Evolutionary conservation across 1,139 yeast genomes (phyloP), one percentile per base, ranked within the genome.

Genomic region (Yamadazyma pseudoaaseri): DNA sequence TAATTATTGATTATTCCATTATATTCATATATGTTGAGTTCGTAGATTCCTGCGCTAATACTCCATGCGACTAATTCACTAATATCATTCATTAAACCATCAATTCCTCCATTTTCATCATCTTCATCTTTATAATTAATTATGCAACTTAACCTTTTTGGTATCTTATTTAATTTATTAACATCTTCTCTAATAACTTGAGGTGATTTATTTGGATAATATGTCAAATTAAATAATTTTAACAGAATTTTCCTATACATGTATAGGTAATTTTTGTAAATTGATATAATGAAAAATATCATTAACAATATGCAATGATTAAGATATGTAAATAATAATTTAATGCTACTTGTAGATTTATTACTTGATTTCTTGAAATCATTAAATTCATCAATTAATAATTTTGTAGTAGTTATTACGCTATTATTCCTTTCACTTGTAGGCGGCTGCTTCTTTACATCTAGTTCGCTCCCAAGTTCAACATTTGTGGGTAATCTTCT

Each of bases 11-110:
- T 63, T 4, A 73, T 64, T 1, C 97, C 97, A 36, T 78, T 78
- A 49, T 75, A 75, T 60, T 92, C 98, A 61, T 87, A 94, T 27
- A 94, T 66, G 6, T 86, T 72, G 41, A 92, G 67, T 35, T 69
- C 66, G 17, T 79, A 76, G 33, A 90, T 78, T 2, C 96, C 97
- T 6, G 94, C 81, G 29, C 95, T 86, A 15, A 87, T 60, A 28
- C 89, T 73, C 99, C 99, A 92, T 3, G 95, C 82, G 0, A 81
- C 72, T 29, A 90, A 51, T 52, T 89, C 96, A 36, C 92, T 76
- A 14, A 83, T 73, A 49, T 86, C 86, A 47, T 75, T 79, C 49
- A 90, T 67, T 29, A 94, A 67, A 0, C 95, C 96, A 41, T 84
- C 90, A 29, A 84, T 60, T 2, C 97, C 97, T 16, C 95, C 96